Base-by-base conservation (phyloP, 345 rosid genomes). In the Eucalyptus globulus region DNA sequence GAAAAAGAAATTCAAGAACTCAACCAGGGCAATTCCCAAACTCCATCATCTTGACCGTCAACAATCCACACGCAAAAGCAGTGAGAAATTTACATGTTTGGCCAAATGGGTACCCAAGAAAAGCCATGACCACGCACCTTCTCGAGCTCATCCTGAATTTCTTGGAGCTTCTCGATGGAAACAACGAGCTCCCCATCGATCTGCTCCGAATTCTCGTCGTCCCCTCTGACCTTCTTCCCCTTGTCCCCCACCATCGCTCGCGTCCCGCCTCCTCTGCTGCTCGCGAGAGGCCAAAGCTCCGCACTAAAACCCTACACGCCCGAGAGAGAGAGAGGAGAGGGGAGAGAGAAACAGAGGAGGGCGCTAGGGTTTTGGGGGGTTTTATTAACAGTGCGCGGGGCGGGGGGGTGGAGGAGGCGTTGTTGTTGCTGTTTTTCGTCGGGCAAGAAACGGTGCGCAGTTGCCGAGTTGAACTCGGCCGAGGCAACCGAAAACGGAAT, bases 101-200 rank as follows among this genome's bases (percentile, higher is more conserved):
- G 40, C n/a, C 56, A 10, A 43, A 87, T 26, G 37, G 85, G 72
- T 14, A 44, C 17, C 26, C 54, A 67, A n/a, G 19, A n/a, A 86
- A 86, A 86, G 17, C 50, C 27, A 50, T 27, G 17, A 81, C 24
- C 8, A 50, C 45, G 62, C 11, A 93, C 99, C 99, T 95, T 98
- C 89, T 97, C 99, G 54, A 98, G 99, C 91, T 98, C 97, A 51
- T 98, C 99, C 89, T 98, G 99, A 87, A 97, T 93, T 96, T 96
- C 99, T 90, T 98, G 99, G 67, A 98, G 97, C 93, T 96, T 97
- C 93, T 98, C 99, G 88, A 97, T 97, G 81, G 97, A 96, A 69
- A 95, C 95, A 45, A 97, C 96, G 86, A 98, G 98, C 80, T 96
- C 97, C 88, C 92, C 93, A 50, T 97, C 99, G 89, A 96, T 90